Base-by-base conservation (phyloP, 129 eudicot species). In the Lactuca saligna region DNA sequence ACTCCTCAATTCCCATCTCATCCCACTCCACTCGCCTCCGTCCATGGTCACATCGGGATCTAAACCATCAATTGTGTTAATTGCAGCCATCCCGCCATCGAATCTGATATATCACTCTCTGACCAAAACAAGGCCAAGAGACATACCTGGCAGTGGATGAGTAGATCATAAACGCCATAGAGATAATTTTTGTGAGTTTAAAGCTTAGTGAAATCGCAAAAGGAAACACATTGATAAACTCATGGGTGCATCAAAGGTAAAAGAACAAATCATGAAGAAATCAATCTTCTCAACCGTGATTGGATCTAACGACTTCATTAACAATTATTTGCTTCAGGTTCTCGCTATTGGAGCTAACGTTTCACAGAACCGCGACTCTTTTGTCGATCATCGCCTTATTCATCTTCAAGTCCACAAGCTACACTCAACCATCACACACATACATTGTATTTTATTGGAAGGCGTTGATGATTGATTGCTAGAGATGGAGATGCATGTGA, bases 221-320 rank as follows among this genome's bases (percentile, higher is more conserved):
- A 25, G 29, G 56, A 78, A 89, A 78, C 90, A 93, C 31, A 68
- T 89, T 10, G 95, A 87, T 70, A 75, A 85, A 39, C 74, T 93
- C 20, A 15, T 93, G 3, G 97, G 95, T 31, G 76, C 86, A 66
- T 78, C 91, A 2, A 83, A 89, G 65, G 97, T 90, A 51, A 85
- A 65, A 61, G 92, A 86, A 3, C 85, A 81, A 75, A 10, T 93
- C 32, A 72, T 66, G 70, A 89, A 73, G 74, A 86, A 72, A 76
- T 84, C 97, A 3, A 93, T 93, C 56, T 89, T 93, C 85, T 93
- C 98, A 42, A 68, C 89, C 71, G 84, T 92, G 25, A 77, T 93
- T 11, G 98, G 98, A 2, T 89, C 98, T 31, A 93, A 93, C 46
- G 98, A 93, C 64, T 89, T 93, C 38, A 88, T 93, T 34, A 93